These are phyloP conservation scores for Salix udensis DNA, from an alignment of 345 rosid species.

Conservation along the genomic window DNA sequence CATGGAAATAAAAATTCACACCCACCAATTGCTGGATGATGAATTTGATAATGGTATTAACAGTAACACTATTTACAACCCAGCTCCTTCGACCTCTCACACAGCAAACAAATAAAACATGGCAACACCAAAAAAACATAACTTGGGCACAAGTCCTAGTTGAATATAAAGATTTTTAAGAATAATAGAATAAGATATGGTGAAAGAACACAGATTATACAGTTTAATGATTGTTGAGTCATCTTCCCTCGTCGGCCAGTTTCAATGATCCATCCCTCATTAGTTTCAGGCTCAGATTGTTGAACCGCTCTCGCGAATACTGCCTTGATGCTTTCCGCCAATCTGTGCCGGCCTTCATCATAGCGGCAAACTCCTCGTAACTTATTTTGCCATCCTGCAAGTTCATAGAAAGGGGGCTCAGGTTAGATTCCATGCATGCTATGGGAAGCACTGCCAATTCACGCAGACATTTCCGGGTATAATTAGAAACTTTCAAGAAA, in stretches of 20 bases:
- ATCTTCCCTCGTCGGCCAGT: slow-evolving; percentile 25
- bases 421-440: background rate
- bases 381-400: slow-evolving; percentile 36
- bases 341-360: slow-evolving; percentile 39
- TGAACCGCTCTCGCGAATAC: slow-evolving; percentile 31
- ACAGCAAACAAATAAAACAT: slow-evolving; percentile 17
- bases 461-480: background rate
- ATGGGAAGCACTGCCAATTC: background rate
- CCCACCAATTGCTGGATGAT: background rate
- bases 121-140: slow-evolving; percentile 1
- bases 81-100: background rate
- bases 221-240: slow-evolving; percentile 15
- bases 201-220: background rate
- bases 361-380: slow-evolving; percentile 25
- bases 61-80: background rate
- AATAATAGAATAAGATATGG: background rate
- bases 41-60: background rate
- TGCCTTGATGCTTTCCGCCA: slow-evolving; percentile 39
- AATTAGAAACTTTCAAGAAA: background rate
- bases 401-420: background rate
- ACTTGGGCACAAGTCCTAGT: slow-evolving; percentile 16
- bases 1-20: background rate
- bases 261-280: slow-evolving; percentile 29
- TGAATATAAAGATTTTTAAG: background rate
- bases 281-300: slow-evolving; percentile 24